phyloP scores from a whole-genome alignment of 139 green algal species.

The Ulvella scutata region DNA sequence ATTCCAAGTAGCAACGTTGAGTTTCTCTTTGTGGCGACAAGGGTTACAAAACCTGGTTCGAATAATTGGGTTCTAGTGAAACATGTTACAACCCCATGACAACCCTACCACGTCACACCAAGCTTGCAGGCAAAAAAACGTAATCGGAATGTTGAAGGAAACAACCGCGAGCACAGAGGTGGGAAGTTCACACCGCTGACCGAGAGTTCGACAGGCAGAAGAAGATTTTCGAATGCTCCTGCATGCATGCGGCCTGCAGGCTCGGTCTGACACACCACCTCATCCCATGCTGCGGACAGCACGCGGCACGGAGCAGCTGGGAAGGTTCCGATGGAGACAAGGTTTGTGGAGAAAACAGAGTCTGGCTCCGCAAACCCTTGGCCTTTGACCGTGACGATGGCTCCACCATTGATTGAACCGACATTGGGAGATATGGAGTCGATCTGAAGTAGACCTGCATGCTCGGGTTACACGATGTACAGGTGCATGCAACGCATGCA shows the following conservation, averaged over 20 bases:
- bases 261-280: background rate
- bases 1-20: too few relatives aligned
- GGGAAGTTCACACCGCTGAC: background rate
- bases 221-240: background rate
- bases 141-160: too few relatives aligned
- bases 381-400: background rate
- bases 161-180: too few relatives aligned
- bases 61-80: too few relatives aligned
- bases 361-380: background rate
- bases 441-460: background rate
- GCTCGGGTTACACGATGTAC: too few relatives aligned
- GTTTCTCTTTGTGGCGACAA: too few relatives aligned
- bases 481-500: too few relatives aligned
- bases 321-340: background rate
- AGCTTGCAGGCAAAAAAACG: too few relatives aligned
- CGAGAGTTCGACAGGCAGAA: background rate
- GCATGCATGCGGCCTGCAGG: background rate
- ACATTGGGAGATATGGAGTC: background rate
- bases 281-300: background rate
- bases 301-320: background rate
- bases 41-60: too few relatives aligned
- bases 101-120: too few relatives aligned
- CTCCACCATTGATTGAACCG: background rate
- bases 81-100: too few relatives aligned
- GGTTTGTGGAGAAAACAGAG: background rate